These are phyloP conservation scores for Aspergillus nidulans DNA, from an alignment of 495 filamentous ascomycete species.

Conservation along the genomic window DNA sequence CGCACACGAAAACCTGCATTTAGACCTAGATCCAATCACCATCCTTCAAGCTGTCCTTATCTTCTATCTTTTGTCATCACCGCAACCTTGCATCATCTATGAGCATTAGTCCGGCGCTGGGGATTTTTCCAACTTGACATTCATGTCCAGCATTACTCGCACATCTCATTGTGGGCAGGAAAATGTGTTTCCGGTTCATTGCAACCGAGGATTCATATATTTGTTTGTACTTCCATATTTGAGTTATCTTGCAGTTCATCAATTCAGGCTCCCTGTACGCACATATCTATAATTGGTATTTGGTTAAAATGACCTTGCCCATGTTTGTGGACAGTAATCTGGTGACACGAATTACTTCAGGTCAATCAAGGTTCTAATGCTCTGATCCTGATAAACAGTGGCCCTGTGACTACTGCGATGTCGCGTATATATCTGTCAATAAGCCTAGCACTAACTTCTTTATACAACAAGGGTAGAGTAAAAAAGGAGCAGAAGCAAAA, in stretches of 20 bases:
- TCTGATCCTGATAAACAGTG: no score
- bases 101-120: slow-evolving; percentile 16
- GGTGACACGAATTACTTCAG: no score
- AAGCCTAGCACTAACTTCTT: no score
- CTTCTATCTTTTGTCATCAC: slow-evolving; percentile 6
- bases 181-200: background rate
- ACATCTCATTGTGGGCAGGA: background rate
- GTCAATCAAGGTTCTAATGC: no score
- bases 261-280: no score
- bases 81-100: slow-evolving; percentile 9
- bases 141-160: background rate
- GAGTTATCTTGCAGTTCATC: background rate
- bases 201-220: background rate
- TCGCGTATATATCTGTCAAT: no score
- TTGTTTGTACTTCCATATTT: background rate
- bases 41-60: background rate
- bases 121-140: slow-evolving; percentile 6
- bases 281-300: no score
- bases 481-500: no score
- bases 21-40: slow-evolving; percentile 23
- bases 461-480: no score
- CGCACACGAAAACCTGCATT: slow-evolving; percentile 3
- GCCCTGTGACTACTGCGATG: no score
- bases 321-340: no score
- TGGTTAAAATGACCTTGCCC: no score